Conservation (phyloP, 371 early-diverging fungal species). For the Mucor ambiguus region DNA sequence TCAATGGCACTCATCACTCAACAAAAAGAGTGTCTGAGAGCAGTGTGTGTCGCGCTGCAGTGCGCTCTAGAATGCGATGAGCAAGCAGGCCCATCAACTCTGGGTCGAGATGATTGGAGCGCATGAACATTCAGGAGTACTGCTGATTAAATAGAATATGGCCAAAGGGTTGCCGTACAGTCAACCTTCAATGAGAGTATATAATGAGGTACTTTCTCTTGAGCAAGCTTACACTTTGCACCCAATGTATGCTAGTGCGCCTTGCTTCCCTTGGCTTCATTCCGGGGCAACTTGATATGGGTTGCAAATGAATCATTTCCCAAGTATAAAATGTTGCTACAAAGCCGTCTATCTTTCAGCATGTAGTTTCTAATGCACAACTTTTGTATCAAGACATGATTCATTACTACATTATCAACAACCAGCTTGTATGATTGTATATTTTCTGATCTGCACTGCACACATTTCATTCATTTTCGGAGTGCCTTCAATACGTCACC, state of each 20-base stretch:
- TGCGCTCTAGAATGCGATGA: neutral
- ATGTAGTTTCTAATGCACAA: neutral
- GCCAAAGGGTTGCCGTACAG: too few relatives aligned
- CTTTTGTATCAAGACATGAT: neutral
- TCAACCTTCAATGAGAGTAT: neutral
- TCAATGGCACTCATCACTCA: too few relatives aligned
- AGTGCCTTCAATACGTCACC: constrained; percentile 2
- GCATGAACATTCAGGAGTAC: neutral
- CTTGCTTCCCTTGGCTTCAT: too few relatives aligned
- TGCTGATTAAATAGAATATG: too few relatives aligned
- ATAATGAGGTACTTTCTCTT: too few relatives aligned
- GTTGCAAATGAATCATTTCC: too few relatives aligned
- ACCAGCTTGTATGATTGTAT: neutral
- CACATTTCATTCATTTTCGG: neutral
- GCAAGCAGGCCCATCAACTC: neutral
- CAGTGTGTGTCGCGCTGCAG: neutral
- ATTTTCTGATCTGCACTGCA: neutral
- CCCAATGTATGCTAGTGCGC: too few relatives aligned
- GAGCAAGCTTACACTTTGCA: too few relatives aligned
- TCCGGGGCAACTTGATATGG: too few relatives aligned
- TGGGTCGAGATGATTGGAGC: neutral
- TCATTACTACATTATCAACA: neutral
- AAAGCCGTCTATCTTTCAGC: neutral
- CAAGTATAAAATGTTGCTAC: neutral
- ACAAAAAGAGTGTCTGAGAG: too few relatives aligned